Evolutionary conservation across 2,329 filamentous ascomycete species (phyloP).

Genomic region (Diaporthe citrichinensis): DNA sequence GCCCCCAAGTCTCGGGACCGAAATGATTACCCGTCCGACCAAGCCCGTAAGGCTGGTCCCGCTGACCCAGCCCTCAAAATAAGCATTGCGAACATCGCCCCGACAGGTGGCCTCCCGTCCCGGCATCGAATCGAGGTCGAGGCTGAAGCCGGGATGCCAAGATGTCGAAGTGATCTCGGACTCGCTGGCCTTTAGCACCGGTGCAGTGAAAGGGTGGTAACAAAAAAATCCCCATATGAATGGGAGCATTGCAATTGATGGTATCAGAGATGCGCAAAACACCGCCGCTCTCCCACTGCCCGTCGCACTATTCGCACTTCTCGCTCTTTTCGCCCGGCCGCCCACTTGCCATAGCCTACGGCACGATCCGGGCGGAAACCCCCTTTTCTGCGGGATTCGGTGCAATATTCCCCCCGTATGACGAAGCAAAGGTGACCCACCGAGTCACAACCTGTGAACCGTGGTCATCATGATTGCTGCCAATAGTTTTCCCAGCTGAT

Average conservation of each 20-base stretch:
- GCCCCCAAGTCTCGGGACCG: constrained; percentile 21
- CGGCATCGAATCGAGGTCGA: not conserved
- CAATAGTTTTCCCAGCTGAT: not conserved
- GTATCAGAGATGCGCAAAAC: constrained; percentile 16
- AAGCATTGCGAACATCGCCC: not conserved
- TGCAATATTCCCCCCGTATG: constrained; percentile 15
- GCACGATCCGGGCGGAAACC: not conserved
- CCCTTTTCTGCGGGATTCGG: constrained; percentile 3
- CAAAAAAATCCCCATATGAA: not conserved
- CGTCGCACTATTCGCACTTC: not conserved
- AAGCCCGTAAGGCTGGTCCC: constrained; percentile 14
- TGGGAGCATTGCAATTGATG: not conserved
- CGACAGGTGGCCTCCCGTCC: not conserved
- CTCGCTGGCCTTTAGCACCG: not conserved
- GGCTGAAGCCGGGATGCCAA: not conserved
- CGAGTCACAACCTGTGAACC: not conserved
- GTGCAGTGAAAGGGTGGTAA: not conserved
- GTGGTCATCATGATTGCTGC: not conserved
- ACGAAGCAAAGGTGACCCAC: not conserved
- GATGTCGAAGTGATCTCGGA: not conserved
- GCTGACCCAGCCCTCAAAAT: not conserved
- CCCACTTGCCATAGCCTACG: not conserved
- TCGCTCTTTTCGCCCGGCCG: not conserved
- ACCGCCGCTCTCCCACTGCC: not conserved
- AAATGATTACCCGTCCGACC: constrained; percentile 3